Conservation (phyloP, 2,329 filamentous ascomycete genomes). For the Diplodia intermedia region DNA sequence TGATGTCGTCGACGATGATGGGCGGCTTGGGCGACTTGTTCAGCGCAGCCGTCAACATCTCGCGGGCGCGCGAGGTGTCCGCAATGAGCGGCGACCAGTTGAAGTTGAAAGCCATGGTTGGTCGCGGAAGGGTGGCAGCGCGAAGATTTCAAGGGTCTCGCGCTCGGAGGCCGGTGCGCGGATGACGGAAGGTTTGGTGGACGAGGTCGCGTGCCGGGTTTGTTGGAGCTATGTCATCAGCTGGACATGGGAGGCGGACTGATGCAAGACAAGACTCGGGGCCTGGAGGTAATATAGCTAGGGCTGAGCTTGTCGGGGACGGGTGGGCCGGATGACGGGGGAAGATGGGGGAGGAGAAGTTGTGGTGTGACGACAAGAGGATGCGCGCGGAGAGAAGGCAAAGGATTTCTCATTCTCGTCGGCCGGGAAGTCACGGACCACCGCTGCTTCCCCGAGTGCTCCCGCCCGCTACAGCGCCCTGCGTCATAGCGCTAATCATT, state of each 20-base stretch:
- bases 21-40: constrained; percentile 98
- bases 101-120: constrained; percentile 98
- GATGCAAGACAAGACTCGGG: constrained; percentile 2
- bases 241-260: constrained; percentile 15
- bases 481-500: constrained; percentile 30
- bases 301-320: background rate
- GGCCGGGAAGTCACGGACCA: constrained; percentile 14
- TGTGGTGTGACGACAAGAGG: constrained; percentile 32
- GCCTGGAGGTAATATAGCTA: constrained; percentile 17
- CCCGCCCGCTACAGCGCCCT: constrained; percentile 15
- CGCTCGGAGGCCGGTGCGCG: constrained; percentile 18
- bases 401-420: constrained; percentile 32
- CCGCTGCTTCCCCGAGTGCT: constrained; percentile 17
- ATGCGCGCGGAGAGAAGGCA: constrained; percentile 20
- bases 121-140: background rate
- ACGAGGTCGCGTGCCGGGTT: constrained; percentile 30
- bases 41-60: constrained; percentile 90
- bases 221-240: constrained; percentile 19
- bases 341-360: constrained; percentile 7
- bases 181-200: constrained; percentile 26
- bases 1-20: constrained; percentile 98
- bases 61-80: constrained; percentile 88
- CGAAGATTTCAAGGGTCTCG: constrained; percentile 6
- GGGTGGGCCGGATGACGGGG: constrained; percentile 21
- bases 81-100: constrained; percentile 99